These are phyloP conservation scores for Volvariella volvacea DNA, from an alignment of 1,284 basidiomycete genomes.

Conservation along the genomic window DNA sequence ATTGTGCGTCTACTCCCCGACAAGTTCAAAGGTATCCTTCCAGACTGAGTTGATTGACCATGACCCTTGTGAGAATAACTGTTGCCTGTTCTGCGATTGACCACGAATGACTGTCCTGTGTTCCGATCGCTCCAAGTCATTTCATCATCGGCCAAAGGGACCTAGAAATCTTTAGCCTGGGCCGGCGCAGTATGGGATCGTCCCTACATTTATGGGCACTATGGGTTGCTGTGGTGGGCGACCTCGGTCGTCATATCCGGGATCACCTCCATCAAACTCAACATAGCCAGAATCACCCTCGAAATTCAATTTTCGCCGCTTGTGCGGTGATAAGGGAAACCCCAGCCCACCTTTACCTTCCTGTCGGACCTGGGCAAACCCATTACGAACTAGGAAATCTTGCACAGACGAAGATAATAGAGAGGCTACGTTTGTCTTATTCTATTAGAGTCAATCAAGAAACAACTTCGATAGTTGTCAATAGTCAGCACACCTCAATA, in stretches of 20 bases:
- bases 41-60: background rate
- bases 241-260: too few relatives aligned
- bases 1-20: background rate
- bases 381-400: conserved; percentile 60
- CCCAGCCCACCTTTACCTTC: conserved; percentile 8
- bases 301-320: conserved; percentile 22
- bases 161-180: too few relatives aligned
- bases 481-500: conserved; percentile 49
- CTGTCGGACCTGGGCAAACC: conserved; percentile 33
- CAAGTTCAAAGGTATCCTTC: background rate
- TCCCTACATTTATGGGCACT: conserved; percentile 11
- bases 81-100: conserved; percentile 64
- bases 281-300: conserved; percentile 26
- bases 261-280: conserved; percentile 11
- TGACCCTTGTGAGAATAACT: conserved; percentile 24
- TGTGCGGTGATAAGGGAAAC: conserved; percentile 20
- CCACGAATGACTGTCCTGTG: conserved; percentile 61
- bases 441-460: conserved; percentile 11
- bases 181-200: background rate
- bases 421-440: conserved; percentile 33
- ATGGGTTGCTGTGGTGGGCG: too few relatives aligned
- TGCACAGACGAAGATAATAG: conserved; percentile 58
- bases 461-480: conserved; percentile 12
- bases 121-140: conserved; percentile 54
- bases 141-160: conserved; percentile 16